These are phyloP conservation scores for Scytalidium lignicola DNA, from an alignment of 2,329 filamentous ascomycete genomes.

Conservation along the genomic window DNA sequence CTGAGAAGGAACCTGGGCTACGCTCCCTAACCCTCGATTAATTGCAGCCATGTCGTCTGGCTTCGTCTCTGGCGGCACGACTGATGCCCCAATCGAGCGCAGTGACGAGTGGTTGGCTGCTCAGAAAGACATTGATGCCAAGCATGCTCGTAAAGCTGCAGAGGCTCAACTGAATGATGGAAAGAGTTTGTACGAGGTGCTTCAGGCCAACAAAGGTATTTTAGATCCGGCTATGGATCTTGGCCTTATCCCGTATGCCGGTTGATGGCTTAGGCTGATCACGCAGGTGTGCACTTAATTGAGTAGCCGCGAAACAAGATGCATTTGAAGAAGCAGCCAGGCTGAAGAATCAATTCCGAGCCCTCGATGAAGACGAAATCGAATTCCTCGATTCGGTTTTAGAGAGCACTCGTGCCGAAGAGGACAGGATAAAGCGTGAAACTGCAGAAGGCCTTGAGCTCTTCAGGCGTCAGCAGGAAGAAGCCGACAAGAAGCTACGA, in stretches of 20 bases:
- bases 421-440: slow-evolving; percentile 49
- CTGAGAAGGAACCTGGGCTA: neutral
- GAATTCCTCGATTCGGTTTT: slow-evolving; percentile 64
- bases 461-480: slow-evolving; percentile 49
- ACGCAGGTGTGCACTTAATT: slow-evolving; percentile 25
- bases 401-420: slow-evolving; percentile 44
- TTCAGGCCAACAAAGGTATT: slow-evolving; percentile 77
- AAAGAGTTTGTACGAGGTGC: slow-evolving; percentile 65
- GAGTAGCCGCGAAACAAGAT: slow-evolving; percentile 69
- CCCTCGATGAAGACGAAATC: slow-evolving; percentile 73
- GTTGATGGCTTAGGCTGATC: slow-evolving; percentile 19
- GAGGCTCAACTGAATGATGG: slow-evolving; percentile 36
- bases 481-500: slow-evolving; percentile 24
- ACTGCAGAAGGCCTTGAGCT: slow-evolving; percentile 50
- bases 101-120: slow-evolving; percentile 28
- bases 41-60: slow-evolving; percentile 36
- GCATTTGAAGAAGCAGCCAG: slow-evolving; percentile 71
- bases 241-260: slow-evolving; percentile 6
- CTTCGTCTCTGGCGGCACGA: slow-evolving; percentile 46
- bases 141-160: slow-evolving; percentile 26
- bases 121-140: slow-evolving; percentile 32
- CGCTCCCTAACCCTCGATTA: neutral
- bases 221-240: neutral
- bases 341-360: slow-evolving; percentile 71
- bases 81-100: slow-evolving; percentile 37